phyloP scores from a whole-genome alignment of 2,329 filamentous ascomycete genomes.

The Monosporascus ibericus region DNA sequence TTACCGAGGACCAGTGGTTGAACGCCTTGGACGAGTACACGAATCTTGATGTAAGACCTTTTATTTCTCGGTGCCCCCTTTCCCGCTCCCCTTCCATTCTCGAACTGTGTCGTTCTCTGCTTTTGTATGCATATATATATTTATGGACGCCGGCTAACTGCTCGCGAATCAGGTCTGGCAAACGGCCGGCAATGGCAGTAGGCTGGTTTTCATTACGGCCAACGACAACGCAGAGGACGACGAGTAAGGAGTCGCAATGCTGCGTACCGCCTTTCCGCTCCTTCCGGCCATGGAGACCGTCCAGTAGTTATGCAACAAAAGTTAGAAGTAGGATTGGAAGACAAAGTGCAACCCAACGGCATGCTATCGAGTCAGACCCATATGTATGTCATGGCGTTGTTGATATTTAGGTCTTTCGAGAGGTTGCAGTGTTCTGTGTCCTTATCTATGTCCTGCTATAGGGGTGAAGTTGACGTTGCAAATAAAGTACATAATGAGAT shows the following conservation, averaged over 20 bases:
- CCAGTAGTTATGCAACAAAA: no score
- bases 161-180: constrained; percentile 56
- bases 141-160: background rate
- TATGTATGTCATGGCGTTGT: no score
- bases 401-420: no score
- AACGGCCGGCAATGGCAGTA: constrained; percentile 63
- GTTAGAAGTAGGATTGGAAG: no score
- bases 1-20: constrained; percentile 89
- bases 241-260: background rate
- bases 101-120: background rate
- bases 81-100: background rate
- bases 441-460: no score
- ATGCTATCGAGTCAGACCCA: no score
- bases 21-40: constrained; percentile 86
- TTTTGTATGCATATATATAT: constrained; percentile 29
- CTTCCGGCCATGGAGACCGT: background rate
- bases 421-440: no score
- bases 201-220: constrained; percentile 62
- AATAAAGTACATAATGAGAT: no score
- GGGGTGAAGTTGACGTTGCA: no score
- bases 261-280: background rate
- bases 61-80: background rate
- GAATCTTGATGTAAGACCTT: constrained; percentile 73
- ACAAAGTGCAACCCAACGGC: no score
- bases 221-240: constrained; percentile 19